A percentile compares a stretch with the other conserved stretches of the same genome.
phyloP scores from a whole-genome alignment of 805 yeast genomes.

The Lachancea fermentati region DNA sequence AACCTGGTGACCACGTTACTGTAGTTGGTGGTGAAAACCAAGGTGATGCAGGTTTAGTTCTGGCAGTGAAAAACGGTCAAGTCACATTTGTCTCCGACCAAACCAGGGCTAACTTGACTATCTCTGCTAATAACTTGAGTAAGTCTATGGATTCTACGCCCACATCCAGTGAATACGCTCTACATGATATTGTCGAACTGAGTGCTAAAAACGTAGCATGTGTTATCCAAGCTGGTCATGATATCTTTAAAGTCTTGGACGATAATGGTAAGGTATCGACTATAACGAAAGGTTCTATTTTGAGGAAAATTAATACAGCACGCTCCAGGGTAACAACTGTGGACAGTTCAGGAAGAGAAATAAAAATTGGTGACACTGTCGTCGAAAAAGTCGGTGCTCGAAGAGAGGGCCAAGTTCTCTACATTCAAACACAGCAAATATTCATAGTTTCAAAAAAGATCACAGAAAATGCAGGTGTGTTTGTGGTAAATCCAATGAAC shows the following conservation, averaged over 20 bases:
- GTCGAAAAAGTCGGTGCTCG: constrained; percentile 77
- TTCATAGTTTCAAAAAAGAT: constrained; percentile 78
- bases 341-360: constrained; percentile 77
- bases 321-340: constrained; percentile 82
- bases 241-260: constrained; percentile 69
- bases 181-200: constrained; percentile 85
- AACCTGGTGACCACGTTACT: constrained; percentile 92
- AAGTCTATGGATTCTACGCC: constrained; percentile 88
- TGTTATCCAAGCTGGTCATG: constrained; percentile 84
- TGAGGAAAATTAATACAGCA: constrained; percentile 62
- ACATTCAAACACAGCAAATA: constrained; percentile 72
- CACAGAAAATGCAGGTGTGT: constrained; percentile 84
- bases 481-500: constrained; percentile 68
- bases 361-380: constrained; percentile 89
- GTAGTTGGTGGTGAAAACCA: constrained; percentile 85
- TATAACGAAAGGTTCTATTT: constrained; percentile 75
- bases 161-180: constrained; percentile 69
- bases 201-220: constrained; percentile 86
- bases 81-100: constrained; percentile 89
- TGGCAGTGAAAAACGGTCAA: constrained; percentile 72
- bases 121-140: constrained; percentile 84
- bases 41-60: constrained; percentile 94
- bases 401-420: constrained; percentile 83
- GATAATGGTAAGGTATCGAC: constrained; percentile 73
- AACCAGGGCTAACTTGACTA: constrained; percentile 81